These are phyloP conservation scores for Podila verticillata DNA, from an alignment of 192 early-diverging fungal species.

Conservation along the genomic window DNA sequence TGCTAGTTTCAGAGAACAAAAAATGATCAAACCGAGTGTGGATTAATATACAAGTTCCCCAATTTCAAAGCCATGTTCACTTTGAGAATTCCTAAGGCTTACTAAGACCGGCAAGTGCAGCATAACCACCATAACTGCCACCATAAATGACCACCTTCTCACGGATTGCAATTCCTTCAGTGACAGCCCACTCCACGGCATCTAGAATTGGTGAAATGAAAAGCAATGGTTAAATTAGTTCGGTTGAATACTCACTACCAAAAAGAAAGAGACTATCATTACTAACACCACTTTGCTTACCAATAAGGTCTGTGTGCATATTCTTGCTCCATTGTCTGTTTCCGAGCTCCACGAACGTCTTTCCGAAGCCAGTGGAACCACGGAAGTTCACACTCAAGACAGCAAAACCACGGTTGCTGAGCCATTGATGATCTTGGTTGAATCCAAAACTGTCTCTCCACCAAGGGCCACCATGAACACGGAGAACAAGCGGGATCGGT, in stretches of 20 bases:
- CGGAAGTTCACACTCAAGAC: constrained; percentile 53
- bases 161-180: constrained; percentile 25
- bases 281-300: constrained; percentile 1
- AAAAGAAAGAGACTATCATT: neutral
- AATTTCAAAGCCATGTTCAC: neutral
- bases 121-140: constrained; percentile 52
- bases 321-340: constrained; percentile 44
- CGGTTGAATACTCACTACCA: neutral
- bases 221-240: neutral
- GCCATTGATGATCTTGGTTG: constrained; percentile 20
- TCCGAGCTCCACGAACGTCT: constrained; percentile 27
- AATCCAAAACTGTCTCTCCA: constrained; percentile 47
- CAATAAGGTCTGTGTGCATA: constrained; percentile 53
- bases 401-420: constrained; percentile 53
- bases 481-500: constrained; percentile 40
- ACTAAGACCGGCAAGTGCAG: constrained; percentile 52
- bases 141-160: constrained; percentile 54
- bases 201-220: constrained; percentile 7
- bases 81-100: neutral
- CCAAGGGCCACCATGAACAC: constrained; percentile 55
- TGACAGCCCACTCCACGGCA: constrained; percentile 49
- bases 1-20: constrained; percentile 9
- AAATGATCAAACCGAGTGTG: neutral
- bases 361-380: constrained; percentile 46
- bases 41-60: neutral